Conservation (phyloP, 1,284 basidiomycete species). For the Pisolithus thermaeus region DNA sequence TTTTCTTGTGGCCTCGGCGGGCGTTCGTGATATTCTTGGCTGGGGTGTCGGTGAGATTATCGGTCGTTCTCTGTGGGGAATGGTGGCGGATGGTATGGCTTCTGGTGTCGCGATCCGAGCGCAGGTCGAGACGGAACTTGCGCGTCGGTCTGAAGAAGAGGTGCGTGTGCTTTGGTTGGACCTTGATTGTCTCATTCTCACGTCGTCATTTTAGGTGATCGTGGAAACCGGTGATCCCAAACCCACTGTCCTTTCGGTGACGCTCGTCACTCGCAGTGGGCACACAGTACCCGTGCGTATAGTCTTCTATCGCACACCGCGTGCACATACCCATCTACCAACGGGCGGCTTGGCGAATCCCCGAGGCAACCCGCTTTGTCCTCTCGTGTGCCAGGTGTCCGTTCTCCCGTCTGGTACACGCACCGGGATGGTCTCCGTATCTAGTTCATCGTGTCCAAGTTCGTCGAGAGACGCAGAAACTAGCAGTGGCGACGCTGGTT, state of each 20-base stretch:
- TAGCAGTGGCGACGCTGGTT: neutral
- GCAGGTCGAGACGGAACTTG: constrained; percentile 20
- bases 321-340: constrained; percentile 1
- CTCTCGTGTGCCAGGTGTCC: constrained; percentile 30
- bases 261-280: constrained; percentile 19
- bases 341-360: constrained; percentile 11
- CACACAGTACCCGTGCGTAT: constrained; percentile 20
- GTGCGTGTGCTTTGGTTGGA: constrained; percentile 13
- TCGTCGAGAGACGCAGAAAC: neutral
- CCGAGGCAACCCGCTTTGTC: constrained; percentile 16
- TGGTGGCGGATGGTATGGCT: constrained; percentile 31
- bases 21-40: constrained; percentile 52
- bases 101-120: constrained; percentile 5
- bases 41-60: constrained; percentile 67
- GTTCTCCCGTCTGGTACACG: constrained; percentile 12
- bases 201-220: constrained; percentile 6
- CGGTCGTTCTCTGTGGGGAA: constrained; percentile 55
- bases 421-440: neutral
- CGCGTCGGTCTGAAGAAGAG: constrained; percentile 10
- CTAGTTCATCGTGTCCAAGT: neutral
- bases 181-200: neutral
- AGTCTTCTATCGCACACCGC: constrained; percentile 22
- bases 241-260: constrained; percentile 18
- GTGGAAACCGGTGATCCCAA: constrained; percentile 11
- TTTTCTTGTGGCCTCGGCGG: constrained; percentile 47